These are phyloP conservation scores for Coemansia sp. DNA, from an alignment of 192 early-diverging fungal species.

Conservation along the genomic window DNA sequence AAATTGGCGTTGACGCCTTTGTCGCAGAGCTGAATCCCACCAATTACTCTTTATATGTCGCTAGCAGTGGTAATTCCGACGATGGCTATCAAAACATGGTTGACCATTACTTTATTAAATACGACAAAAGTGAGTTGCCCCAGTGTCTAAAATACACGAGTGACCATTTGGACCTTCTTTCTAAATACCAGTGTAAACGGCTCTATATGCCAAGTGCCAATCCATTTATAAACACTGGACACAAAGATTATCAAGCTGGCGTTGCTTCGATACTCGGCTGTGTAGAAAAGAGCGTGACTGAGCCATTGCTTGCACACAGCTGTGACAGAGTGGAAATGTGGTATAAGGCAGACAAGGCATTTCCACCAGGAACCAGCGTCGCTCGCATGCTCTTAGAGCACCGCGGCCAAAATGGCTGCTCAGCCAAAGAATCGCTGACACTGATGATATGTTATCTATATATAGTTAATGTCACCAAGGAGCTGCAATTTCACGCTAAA, in stretches of 20 bases:
- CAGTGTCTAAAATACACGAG: not conserved
- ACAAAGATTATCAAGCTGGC: not conserved
- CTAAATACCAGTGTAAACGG: not conserved
- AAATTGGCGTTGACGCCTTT: not conserved
- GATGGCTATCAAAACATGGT: not conserved
- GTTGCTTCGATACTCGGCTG: not conserved
- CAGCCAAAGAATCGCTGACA: not conserved
- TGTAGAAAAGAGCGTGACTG: not conserved
- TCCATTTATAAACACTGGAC: not conserved
- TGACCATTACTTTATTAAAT: not conserved
- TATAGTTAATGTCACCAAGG: not conserved
- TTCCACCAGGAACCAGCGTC: not conserved
- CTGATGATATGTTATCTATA: not conserved
- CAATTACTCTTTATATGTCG: not conserved
- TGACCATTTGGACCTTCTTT: too few relatives aligned
- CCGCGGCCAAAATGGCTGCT: not conserved
- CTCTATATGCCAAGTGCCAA: not conserved
- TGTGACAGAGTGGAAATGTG: not conserved
- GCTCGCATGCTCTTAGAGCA: not conserved
- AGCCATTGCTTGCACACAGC: not conserved
- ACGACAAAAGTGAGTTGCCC: not conserved
- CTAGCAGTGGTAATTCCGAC: not conserved
- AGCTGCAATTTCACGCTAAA: not conserved
- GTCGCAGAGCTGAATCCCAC: not conserved
- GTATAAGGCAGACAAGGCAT: not conserved